These are phyloP conservation scores for Acacia crassicarpa DNA, from an alignment of 306 rosid species.

Conservation along the genomic window DNA sequence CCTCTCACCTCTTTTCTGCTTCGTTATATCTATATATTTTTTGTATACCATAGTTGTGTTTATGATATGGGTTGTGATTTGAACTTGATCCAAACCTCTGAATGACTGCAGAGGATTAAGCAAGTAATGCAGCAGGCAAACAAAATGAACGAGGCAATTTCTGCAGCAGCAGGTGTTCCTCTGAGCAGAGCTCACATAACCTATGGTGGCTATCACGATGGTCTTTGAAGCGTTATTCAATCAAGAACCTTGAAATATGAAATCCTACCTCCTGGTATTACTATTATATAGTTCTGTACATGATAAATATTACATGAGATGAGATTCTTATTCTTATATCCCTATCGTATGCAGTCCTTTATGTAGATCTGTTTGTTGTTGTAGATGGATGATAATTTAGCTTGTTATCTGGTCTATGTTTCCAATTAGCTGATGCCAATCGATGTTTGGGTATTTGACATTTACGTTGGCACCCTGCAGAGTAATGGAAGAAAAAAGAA, in stretches of 20 bases:
- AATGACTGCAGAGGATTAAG: conserved; percentile 43
- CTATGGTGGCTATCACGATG: conserved; percentile 53
- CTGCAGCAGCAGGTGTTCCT: conserved; percentile 49
- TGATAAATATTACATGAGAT: conserved; percentile 17
- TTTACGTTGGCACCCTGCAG: neutral
- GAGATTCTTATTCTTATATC: neutral
- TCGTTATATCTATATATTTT: neutral
- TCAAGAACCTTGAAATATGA: neutral
- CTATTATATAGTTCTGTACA: conserved; percentile 31
- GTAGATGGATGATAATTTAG: conserved; percentile 21
- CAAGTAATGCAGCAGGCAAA: conserved; percentile 46
- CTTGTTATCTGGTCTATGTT: neutral
- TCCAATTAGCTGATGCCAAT: neutral
- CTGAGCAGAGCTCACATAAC: conserved; percentile 53
- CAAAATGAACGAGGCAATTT: conserved; percentile 51
- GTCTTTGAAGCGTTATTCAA: conserved; percentile 17
- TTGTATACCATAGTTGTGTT: neutral
- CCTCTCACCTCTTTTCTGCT: conserved; percentile 10
- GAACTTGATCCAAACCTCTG: neutral
- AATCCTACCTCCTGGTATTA: conserved; percentile 8
- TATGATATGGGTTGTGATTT: neutral
- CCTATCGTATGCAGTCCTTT: conserved; percentile 7
- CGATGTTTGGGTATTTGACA: neutral
- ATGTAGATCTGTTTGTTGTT: conserved; percentile 14
- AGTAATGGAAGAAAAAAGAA: neutral